phyloP scores from a whole-genome alignment of 176 grass and related monocot genomes.

The Hordeum vulgare region DNA sequence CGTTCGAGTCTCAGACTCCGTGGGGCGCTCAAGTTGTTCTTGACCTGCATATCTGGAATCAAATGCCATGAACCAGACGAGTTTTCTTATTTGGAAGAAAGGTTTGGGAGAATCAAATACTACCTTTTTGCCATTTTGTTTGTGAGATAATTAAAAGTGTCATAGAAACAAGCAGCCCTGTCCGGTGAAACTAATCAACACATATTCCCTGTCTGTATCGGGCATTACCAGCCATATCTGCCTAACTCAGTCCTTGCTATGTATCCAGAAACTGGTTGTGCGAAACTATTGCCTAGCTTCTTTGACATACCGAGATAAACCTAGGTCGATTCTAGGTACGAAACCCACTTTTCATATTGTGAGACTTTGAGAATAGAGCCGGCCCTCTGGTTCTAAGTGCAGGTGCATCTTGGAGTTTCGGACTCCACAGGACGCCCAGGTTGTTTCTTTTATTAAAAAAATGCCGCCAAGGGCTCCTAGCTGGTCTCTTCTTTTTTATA shows the following conservation, averaged over 20 bases:
- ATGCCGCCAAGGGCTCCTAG: too few relatives aligned
- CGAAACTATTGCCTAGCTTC: not conserved
- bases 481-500: too few relatives aligned
- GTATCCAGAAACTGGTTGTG: not conserved
- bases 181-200: not conserved
- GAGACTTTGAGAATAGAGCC: not conserved
- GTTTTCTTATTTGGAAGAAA: not conserved
- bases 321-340: not conserved
- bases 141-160: not conserved
- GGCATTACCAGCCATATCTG: not conserved
- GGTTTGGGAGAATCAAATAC: not conserved
- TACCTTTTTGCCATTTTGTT: not conserved
- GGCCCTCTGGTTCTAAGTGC: too few relatives aligned
- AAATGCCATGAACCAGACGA: not conserved
- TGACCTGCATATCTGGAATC: not conserved
- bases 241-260: not conserved
- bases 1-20: too few relatives aligned
- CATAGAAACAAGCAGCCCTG: not conserved
- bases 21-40: not conserved
- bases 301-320: not conserved
- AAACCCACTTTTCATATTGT: not conserved
- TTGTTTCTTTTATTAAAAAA: too few relatives aligned
- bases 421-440: too few relatives aligned
- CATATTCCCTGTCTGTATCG: not conserved
- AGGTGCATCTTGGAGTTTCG: too few relatives aligned